phyloP scores from a whole-genome alignment of 2,329 filamentous ascomycete species.

The Aureobasidium uvarum region DNA sequence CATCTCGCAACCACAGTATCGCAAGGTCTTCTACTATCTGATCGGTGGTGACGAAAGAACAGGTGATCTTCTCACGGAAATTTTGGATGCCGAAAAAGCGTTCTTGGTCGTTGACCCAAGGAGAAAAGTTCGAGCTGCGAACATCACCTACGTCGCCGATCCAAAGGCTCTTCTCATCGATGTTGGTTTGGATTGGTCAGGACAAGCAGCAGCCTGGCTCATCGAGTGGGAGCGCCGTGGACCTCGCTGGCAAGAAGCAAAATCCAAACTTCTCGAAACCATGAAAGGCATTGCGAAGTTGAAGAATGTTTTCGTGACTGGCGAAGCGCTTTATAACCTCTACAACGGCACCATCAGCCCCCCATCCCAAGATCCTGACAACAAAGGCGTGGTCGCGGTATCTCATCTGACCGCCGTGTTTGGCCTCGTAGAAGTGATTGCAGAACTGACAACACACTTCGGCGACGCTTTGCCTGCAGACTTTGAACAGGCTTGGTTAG shows the following conservation, averaged over 20 bases:
- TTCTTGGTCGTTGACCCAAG: background rate
- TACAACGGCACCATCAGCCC: conserved; percentile 6
- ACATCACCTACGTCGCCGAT: background rate
- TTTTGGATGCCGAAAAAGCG: background rate
- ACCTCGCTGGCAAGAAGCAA: conserved; percentile 5
- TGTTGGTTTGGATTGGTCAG: background rate
- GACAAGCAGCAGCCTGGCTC: background rate
- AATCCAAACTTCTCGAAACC: background rate
- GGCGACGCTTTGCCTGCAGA: background rate
- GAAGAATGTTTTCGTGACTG: background rate
- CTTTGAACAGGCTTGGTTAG: background rate
- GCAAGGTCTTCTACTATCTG: background rate
- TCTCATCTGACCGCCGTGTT: background rate
- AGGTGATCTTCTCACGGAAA: background rate
- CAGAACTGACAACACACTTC: background rate
- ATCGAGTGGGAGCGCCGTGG: conserved; percentile 1
- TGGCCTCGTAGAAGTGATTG: background rate
- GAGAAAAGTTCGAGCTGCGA: background rate
- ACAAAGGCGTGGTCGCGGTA: background rate
- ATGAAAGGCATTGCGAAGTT: conserved; percentile 1
- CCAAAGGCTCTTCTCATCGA: background rate
- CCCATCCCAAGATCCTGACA: background rate
- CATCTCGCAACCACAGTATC: background rate
- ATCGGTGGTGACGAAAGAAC: background rate
- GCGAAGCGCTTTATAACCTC: conserved; percentile 1